These are phyloP conservation scores for Stephanocyclus meneghinianus DNA, from an alignment of 352 stramenopile genomes.

Conservation along the genomic window DNA sequence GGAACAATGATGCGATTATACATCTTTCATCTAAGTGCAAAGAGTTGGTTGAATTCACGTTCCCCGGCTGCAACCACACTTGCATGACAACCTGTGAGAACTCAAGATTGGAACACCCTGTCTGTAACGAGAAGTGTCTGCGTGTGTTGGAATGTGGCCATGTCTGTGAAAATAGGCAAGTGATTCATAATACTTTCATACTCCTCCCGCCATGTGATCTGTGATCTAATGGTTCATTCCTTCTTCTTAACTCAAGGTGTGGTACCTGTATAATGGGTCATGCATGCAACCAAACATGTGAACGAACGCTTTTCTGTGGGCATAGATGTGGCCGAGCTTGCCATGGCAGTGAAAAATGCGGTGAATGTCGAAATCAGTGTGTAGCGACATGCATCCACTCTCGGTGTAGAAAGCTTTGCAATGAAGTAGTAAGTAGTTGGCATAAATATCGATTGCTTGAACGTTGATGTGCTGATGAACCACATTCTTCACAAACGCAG, in stretches of 20 bases:
- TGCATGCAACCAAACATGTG: conserved; percentile 80
- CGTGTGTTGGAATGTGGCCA: conserved; percentile 61
- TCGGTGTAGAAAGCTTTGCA: conserved; percentile 67
- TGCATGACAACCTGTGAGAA: conserved; percentile 50
- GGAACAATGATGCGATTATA: conserved; percentile 30
- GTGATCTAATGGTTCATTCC: not conserved
- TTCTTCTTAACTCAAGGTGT: conserved; percentile 37
- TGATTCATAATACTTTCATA: conserved; percentile 14
- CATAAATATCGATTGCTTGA: not conserved
- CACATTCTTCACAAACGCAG: conserved; percentile 18
- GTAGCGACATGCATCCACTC: conserved; percentile 80
- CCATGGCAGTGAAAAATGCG: conserved; percentile 72
- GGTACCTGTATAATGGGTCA: conserved; percentile 60
- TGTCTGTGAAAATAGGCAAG: conserved; percentile 25
- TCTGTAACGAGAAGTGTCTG: conserved; percentile 68
- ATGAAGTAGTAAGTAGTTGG: conserved; percentile 39
- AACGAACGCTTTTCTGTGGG: conserved; percentile 79
- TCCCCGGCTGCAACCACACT: conserved; percentile 49
- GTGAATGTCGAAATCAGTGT: conserved; percentile 76
- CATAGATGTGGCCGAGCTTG: conserved; percentile 80
- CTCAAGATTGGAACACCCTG: conserved; percentile 48
- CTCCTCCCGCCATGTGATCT: too few relatives aligned
- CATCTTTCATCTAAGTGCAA: conserved; percentile 32
- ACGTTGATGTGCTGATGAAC: not conserved
- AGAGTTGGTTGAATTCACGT: conserved; percentile 36